Evolutionary conservation across 2,329 filamentous ascomycete genomes (phyloP), one percentile per base, ranked within the genome.

Genomic region (Stagonosporopsis rhizophila): DNA sequence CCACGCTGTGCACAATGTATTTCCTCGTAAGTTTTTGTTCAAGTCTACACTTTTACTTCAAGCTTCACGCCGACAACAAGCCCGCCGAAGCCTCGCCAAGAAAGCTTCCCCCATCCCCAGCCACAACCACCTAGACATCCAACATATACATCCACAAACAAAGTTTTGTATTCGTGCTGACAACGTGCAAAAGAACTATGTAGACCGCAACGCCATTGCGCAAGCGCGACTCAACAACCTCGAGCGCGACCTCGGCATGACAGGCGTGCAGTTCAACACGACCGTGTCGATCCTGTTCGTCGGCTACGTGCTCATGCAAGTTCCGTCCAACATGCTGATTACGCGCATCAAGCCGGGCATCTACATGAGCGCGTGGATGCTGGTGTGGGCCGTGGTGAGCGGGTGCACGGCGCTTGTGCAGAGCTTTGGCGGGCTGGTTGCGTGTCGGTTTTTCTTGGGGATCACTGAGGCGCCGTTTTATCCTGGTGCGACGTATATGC

Each of bases 131-230:
- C n/a, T n/a, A n/a, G n/a, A 20, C 6, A 19, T 6, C 25, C 19
- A 2, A 23, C 25, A 8, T 12, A 44, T 11, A 23, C 6, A 11
- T 7, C 20, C 9, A 35, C 12, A 3, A 27, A 5, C 35, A 15
- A 40, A 35, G 19, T 20, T 14, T 28, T 15, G 5, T 4, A 3
- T 22, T 22, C 3, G 30, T 48, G 32, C 47, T 56, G 11, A 56
- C 38, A 4, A 1, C 0, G 1, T 22, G 4, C 1, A 1, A 0
- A n/a, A 56, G 53, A 77, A 76, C 41, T 76, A 72, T 40, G 69
- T 72, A 6, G 86, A 88, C 65, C 80, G 86, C 20, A 87, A 87
- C 70, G 87, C 88, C 68, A 87, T 89, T 58, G 85, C 86, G 0
- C 81, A 86, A 5, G 88, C 87, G 0, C 81, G 83, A 7, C 77